These are phyloP conservation scores for Ananas comosus DNA, from an alignment of 176 grass and related monocot genomes.

Conservation along the genomic window DNA sequence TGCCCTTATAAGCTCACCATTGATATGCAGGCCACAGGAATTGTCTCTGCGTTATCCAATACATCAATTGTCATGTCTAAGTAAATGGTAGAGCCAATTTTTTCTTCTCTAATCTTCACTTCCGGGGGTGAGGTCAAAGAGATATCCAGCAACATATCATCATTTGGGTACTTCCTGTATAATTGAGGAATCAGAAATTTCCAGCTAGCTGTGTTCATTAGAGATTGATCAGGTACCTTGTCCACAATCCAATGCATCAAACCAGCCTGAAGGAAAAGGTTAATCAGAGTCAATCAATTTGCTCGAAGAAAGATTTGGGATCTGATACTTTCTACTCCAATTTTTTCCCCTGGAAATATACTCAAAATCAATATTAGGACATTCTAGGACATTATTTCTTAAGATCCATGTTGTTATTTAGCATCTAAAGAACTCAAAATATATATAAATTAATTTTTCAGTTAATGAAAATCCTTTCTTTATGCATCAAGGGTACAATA, in stretches of 20 bases:
- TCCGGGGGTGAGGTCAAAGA: slow-evolving; percentile 61
- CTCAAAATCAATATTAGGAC: too few relatives aligned
- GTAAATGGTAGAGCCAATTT: slow-evolving; percentile 51
- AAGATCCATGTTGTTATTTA: too few relatives aligned
- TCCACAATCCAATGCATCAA: slow-evolving; percentile 65
- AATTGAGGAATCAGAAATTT: slow-evolving; percentile 73
- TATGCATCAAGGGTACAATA: too few relatives aligned
- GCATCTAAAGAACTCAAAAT: too few relatives aligned
- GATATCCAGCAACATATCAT: slow-evolving; percentile 74
- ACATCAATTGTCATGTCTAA: slow-evolving; percentile 60
- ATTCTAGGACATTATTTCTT: too few relatives aligned
- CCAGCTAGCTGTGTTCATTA: slow-evolving; percentile 85
- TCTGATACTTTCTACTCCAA: too few relatives aligned
- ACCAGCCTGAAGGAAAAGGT: slow-evolving; percentile 52
- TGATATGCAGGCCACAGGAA: slow-evolving; percentile 78
- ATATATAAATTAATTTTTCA: too few relatives aligned
- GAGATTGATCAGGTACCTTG: slow-evolving; percentile 63
- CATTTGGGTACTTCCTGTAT: slow-evolving; percentile 59
- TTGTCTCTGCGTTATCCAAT: slow-evolving; percentile 41
- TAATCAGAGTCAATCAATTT: not conserved
- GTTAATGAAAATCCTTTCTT: too few relatives aligned
- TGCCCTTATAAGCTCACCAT: slow-evolving; percentile 34
- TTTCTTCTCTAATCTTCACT: slow-evolving; percentile 52
- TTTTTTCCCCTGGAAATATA: too few relatives aligned
- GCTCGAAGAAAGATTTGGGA: too few relatives aligned